Evolutionary conservation across 2,329 filamentous ascomycete genomes (phyloP).

Genomic region (Epichloe scottii): DNA sequence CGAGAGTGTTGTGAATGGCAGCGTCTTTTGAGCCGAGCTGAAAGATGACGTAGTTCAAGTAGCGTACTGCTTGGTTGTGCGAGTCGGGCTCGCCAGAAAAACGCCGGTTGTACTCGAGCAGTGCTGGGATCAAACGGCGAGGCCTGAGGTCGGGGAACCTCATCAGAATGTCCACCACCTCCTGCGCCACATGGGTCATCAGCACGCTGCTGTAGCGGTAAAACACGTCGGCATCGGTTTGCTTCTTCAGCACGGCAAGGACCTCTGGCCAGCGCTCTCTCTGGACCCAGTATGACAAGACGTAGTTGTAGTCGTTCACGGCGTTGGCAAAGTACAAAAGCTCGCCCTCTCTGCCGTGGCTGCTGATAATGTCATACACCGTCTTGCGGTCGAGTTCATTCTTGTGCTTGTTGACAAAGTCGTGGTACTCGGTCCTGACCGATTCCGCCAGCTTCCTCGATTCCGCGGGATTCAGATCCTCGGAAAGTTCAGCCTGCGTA

Average conservation of each 20-base stretch:
- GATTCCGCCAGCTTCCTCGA: slow-evolving; percentile 58
- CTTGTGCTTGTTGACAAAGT: slow-evolving; percentile 79
- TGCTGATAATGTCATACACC: slow-evolving; percentile 90
- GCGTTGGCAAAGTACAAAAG: slow-evolving; percentile 81
- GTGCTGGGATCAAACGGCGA: slow-evolving; percentile 78
- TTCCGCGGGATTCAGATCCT: slow-evolving; percentile 57
- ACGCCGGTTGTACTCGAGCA: slow-evolving; percentile 85
- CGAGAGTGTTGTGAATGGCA: slow-evolving; percentile 90
- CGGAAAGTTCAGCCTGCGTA: slow-evolving; percentile 70
- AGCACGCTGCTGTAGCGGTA: slow-evolving; percentile 96
- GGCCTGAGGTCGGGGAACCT: slow-evolving; percentile 75
- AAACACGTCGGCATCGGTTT: slow-evolving; percentile 85
- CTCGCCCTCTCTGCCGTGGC: slow-evolving; percentile 87
- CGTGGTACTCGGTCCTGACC: slow-evolving; percentile 70
- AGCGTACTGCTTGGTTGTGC: slow-evolving; percentile 85
- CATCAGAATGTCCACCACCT: slow-evolving; percentile 92
- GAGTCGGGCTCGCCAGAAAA: slow-evolving; percentile 48
- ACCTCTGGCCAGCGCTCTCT: slow-evolving; percentile 85
- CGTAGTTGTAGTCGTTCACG: slow-evolving; percentile 86
- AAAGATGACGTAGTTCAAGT: slow-evolving; percentile 88
- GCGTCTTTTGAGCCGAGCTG: slow-evolving; percentile 67
- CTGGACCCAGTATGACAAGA: slow-evolving; percentile 94
- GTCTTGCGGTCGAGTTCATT: slow-evolving; percentile 80
- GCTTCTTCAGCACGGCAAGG: slow-evolving; percentile 78
- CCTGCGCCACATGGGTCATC: slow-evolving; percentile 75